Evolutionary conservation across 345 rosid genomes (phyloP), one percentile per base, ranked within the genome.

Genomic region (Eucalyptus curtisii): DNA sequence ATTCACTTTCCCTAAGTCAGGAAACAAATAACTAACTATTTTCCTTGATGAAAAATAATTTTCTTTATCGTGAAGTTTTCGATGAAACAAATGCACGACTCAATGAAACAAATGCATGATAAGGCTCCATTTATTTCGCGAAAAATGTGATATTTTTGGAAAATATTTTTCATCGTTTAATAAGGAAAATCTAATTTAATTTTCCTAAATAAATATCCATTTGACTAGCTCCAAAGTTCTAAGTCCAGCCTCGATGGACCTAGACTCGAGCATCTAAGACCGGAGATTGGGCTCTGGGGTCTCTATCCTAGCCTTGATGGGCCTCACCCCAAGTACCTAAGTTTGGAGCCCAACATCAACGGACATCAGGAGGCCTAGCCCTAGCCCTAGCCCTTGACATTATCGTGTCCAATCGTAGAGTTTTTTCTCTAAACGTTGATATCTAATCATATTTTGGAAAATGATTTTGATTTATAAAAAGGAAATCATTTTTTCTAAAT

Each of bases 201-300:
- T 55, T 55, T 24, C 61, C 30, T 55, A 55, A 55, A 55, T 55
- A 55, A 22, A 55, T 24, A 9, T 55, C 12, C 61, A 55, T 55
- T 24, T 55, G 30, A 24, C 30, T 55, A 55, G 13, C 30, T 22
- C 61, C 0, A 55, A 25, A 55, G 13, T 55, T 22, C 61, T 24
- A 24, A 24, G 3, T 55, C 13, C 6, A 24, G 1, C 13, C 61
- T 55, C 1, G 3, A 55, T 55, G 61, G 61, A 55, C 61, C 61
- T 55, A 55, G 61, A 55, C 0, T 22, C 2, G 5, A 24, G 0
- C 61, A 22, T 55, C 61, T 2, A 55, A 12, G 13, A 24, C 1
- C 0, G 0, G 3, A 55, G 6, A 30, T 0, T 22, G 13, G 30
- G 6, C 12, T 24, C 0, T 4, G 6, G 57, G 30, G 30, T 55